Conservation (phyloP, 2,329 filamentous ascomycete genomes). For the Fusarium sp. region DNA sequence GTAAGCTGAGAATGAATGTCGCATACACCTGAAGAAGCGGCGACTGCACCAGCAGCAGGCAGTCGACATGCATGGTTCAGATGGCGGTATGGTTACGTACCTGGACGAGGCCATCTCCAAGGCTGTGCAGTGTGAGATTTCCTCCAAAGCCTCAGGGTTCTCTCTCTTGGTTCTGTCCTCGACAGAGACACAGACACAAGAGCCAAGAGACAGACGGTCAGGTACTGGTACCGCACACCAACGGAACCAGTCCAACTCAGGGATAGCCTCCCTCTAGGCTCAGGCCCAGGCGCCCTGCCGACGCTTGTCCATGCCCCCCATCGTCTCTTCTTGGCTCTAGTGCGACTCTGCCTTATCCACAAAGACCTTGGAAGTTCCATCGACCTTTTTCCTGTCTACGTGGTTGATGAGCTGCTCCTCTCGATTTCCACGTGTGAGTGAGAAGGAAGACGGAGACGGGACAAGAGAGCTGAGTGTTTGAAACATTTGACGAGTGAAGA, state of each 20-base stretch:
- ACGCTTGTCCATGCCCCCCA: slow-evolving; percentile 34
- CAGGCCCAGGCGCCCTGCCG: slow-evolving; percentile 38
- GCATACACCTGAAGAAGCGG: neutral
- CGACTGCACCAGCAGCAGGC: neutral
- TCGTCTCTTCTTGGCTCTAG: slow-evolving; percentile 29
- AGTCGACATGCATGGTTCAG: slow-evolving; percentile 14
- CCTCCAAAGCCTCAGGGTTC: slow-evolving; percentile 8
- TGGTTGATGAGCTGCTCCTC: slow-evolving; percentile 21
- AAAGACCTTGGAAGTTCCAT: slow-evolving; percentile 22
- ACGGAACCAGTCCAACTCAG: slow-evolving; percentile 12
- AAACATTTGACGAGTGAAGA: slow-evolving; percentile 11
- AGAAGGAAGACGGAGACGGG: neutral
- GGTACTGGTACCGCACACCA: slow-evolving; percentile 7
- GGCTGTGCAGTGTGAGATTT: slow-evolving; percentile 9
- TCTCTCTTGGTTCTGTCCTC: neutral
- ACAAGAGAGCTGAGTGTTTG: slow-evolving; percentile 5
- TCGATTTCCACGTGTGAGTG: neutral
- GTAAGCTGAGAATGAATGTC: slow-evolving; percentile 3
- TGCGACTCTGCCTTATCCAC: slow-evolving; percentile 33
- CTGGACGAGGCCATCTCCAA: slow-evolving; percentile 14
- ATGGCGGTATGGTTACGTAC: slow-evolving; percentile 32
- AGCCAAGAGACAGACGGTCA: slow-evolving; percentile 2
- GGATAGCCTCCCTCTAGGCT: slow-evolving; percentile 31
- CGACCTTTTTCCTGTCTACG: slow-evolving; percentile 16
- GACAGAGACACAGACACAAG: neutral